Conservation (phyloP, 139 green algal species). For the Chlorella sp. region DNA sequence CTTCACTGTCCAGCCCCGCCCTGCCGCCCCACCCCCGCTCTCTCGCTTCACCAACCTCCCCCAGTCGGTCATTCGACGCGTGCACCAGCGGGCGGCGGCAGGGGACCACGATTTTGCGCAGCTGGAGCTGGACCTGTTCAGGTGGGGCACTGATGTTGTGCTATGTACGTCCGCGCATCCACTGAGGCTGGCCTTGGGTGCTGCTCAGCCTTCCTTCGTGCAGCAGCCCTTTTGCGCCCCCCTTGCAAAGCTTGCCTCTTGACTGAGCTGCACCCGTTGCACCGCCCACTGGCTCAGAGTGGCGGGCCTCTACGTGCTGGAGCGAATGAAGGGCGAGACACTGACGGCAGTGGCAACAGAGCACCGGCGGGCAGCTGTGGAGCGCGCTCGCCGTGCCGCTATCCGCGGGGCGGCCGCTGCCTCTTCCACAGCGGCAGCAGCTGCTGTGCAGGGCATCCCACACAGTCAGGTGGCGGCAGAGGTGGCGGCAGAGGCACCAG, state of each 20-base stretch:
- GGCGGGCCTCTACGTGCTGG: slow-evolving; percentile 24
- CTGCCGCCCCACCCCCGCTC: too few relatives aligned
- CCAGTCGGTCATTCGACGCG: slow-evolving; percentile 17
- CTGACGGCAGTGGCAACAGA: slow-evolving; percentile 18
- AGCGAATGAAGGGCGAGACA: slow-evolving; percentile 49
- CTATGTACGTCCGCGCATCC: too few relatives aligned
- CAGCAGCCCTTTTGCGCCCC: too few relatives aligned
- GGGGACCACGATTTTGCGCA: slow-evolving; percentile 32
- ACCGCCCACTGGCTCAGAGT: slow-evolving; percentile 20
- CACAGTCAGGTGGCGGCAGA: too few relatives aligned
- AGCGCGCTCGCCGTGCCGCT: slow-evolving; percentile 3
- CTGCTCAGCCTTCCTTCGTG: too few relatives aligned
- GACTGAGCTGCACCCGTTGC: too few relatives aligned
- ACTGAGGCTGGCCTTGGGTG: too few relatives aligned
- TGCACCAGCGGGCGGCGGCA: slow-evolving; percentile 11
- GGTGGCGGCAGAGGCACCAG: too few relatives aligned
- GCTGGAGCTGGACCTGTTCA: slow-evolving; percentile 42
- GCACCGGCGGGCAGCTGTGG: slow-evolving; percentile 37
- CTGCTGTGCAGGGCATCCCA: neutral
- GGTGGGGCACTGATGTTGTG: too few relatives aligned
- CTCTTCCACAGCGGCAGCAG: neutral
- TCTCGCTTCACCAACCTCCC: too few relatives aligned
- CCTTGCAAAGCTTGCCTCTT: too few relatives aligned
- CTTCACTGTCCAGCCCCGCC: too few relatives aligned
- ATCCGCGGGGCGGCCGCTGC: slow-evolving; percentile 28